A percentile compares a stretch with the other conserved stretches of the same genome.
Evolutionary conservation across 2,329 filamentous ascomycete species (phyloP).

Genomic region (Fusarium chuoi): DNA sequence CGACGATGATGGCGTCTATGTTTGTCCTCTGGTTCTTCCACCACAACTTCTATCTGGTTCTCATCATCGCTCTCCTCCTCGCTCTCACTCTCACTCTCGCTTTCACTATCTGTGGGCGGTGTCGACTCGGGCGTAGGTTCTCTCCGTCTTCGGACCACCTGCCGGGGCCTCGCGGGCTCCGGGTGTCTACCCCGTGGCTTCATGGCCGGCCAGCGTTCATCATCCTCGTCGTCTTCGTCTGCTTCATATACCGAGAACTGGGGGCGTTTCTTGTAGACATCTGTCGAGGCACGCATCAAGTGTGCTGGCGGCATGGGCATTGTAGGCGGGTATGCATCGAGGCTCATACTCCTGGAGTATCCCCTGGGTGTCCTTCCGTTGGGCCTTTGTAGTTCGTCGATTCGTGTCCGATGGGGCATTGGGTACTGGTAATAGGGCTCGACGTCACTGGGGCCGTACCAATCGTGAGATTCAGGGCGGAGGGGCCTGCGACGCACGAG

Average conservation of each 20-base stretch:
- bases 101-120: slow-evolving; percentile 25
- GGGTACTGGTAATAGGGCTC: slow-evolving; percentile 39
- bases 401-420: slow-evolving; percentile 43
- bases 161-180: slow-evolving; percentile 31
- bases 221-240: slow-evolving; percentile 40
- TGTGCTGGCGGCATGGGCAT: slow-evolving; percentile 45
- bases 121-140: slow-evolving; percentile 36
- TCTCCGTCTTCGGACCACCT: slow-evolving; percentile 25
- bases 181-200: slow-evolving; percentile 36
- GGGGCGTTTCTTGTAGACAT: slow-evolving; percentile 46
- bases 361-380: slow-evolving; percentile 45
- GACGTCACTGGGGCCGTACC: slow-evolving; percentile 43
- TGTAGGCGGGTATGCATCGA: slow-evolving; percentile 44
- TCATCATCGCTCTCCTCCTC: slow-evolving; percentile 27
- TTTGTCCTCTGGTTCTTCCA: slow-evolving; percentile 44
- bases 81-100: slow-evolving; percentile 26
- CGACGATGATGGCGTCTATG: slow-evolving; percentile 32
- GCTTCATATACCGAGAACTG: slow-evolving; percentile 43
- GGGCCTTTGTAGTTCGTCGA: slow-evolving; percentile 48
- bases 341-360: slow-evolving; percentile 43
- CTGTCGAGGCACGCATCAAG: slow-evolving; percentile 44
- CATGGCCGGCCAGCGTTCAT: slow-evolving; percentile 25
- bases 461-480: slow-evolving; percentile 40
- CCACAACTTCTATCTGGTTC: slow-evolving; percentile 40
- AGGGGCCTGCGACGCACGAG: slow-evolving; percentile 44